Evolutionary conservation across 2,329 filamentous ascomycete genomes (phyloP).

Genomic region (Microsporum audouinii): DNA sequence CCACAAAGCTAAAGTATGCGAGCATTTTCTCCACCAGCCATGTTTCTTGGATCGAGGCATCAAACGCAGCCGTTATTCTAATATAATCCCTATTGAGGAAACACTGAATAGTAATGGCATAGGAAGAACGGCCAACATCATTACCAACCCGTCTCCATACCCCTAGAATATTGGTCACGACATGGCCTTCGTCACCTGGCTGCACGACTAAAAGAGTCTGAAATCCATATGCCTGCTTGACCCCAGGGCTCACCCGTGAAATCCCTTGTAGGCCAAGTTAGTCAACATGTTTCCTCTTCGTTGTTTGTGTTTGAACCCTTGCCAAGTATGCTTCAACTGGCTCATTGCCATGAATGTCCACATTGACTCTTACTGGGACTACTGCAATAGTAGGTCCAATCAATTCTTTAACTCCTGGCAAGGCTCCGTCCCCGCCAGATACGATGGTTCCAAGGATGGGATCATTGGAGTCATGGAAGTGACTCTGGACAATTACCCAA

Average conservation of each 20-base stretch:
- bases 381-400: constrained; percentile 33
- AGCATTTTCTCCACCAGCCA: no score
- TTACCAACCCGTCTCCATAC: no score
- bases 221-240: constrained; percentile 29
- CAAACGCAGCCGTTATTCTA: no score
- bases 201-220: constrained; percentile 31
- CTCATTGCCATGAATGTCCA: constrained; percentile 39
- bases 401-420: constrained; percentile 29
- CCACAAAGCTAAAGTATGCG: no score
- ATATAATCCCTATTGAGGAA: no score
- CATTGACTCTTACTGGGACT: constrained; percentile 27
- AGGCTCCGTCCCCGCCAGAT: constrained; percentile 29
- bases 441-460: constrained; percentile 33
- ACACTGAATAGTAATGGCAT: no score
- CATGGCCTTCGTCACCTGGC: constrained; percentile 7
- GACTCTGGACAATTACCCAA: constrained; percentile 29
- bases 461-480: constrained; percentile 26
- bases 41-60: no score
- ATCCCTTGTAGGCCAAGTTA: constrained; percentile 41
- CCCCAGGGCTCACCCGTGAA: constrained; percentile 38
- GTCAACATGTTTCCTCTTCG: constrained; percentile 46
- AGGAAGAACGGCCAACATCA: no score
- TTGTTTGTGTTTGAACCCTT: constrained; percentile 41
- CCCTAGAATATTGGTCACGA: no score
- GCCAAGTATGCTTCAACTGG: constrained; percentile 43